Conservation (phyloP, 192 early-diverging fungal genomes). For the Kickxella alabastrina region DNA sequence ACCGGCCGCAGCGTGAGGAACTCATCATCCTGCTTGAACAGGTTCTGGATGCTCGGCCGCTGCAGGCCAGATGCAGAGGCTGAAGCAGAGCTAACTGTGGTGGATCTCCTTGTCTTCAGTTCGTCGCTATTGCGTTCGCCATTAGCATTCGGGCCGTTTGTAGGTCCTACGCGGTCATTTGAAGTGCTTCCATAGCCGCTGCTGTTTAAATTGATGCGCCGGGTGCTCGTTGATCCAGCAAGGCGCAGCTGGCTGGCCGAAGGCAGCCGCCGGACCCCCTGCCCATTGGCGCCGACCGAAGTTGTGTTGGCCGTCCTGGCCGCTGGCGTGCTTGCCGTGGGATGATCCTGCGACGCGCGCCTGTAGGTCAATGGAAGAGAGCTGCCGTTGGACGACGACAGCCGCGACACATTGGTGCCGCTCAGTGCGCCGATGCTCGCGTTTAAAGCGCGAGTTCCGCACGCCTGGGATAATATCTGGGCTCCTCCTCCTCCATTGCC, state of each 20-base stretch:
- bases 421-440: slow-evolving; percentile 1
- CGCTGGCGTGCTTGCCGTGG: no score
- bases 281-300: neutral
- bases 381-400: no score
- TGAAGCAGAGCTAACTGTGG: no score
- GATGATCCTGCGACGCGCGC: no score
- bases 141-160: no score
- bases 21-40: slow-evolving; percentile 20
- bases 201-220: neutral
- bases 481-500: no score
- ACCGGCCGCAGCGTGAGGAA: slow-evolving; percentile 48
- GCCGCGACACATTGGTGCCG: neutral
- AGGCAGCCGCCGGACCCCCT: slow-evolving; percentile 1
- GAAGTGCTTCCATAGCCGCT: neutral
- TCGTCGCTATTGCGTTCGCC: no score
- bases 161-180: neutral
- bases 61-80: neutral
- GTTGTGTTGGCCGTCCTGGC: no score
- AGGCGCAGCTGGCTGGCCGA: neutral
- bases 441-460: no score
- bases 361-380: no score
- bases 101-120: no score
- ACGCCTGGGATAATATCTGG: no score
- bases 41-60: neutral
- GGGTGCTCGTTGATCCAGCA: neutral